Base-by-base conservation (phyloP, 495 filamentous ascomycete genomes). In the Aspergillus saccharolyticus region DNA sequence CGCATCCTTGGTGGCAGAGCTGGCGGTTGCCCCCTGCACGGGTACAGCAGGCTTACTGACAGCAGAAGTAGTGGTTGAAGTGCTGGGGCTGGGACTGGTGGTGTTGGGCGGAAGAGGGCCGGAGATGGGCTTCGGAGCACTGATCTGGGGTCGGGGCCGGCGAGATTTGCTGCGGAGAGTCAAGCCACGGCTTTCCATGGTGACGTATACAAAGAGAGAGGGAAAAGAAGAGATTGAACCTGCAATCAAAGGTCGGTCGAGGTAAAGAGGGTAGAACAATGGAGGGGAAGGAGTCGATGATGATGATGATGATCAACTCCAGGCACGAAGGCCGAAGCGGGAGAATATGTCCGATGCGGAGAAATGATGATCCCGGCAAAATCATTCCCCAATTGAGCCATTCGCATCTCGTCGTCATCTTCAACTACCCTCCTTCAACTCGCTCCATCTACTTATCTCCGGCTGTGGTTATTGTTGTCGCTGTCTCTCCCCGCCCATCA, bases 151-250 rank as follows among this genome's bases (percentile, higher is more conserved):
- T 9, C 85, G 83, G 50, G 68, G 65, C 16, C 80, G 82, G 54
- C 90, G 88, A 64, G 89, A 82, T 78, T 94, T 96, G 66, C 87
- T 96, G 55, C 94, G 85, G 56, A 98, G 85, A 46, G 93, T 97
- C 64, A 96, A 80, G 20, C 85, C 88, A 70, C 89, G 89, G 66
- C 84, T 67, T 70, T 78, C 74, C 76, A 76, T 76, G 47, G 15
- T 70, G 51, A 44, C 19, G 20, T 19, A n/a, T 6, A 10, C 4
- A 46, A 44, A 14, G 52, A 53, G 22, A 21, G 53, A 56, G 20
- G 52, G 20, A 22, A 28, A 22, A n/a, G 8, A 50, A 30, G 7
- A 28, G 49, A 53, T 50, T 39, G 43, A 24, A 25, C 53, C 48
- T 48, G 42, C 42, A 44, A 45, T 43, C 44, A 15, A 30, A 12